Evolutionary conservation across 2,329 filamentous ascomycete species (phyloP), one percentile per base, ranked within the genome.

Genomic region (Alternaria brassicicola): DNA sequence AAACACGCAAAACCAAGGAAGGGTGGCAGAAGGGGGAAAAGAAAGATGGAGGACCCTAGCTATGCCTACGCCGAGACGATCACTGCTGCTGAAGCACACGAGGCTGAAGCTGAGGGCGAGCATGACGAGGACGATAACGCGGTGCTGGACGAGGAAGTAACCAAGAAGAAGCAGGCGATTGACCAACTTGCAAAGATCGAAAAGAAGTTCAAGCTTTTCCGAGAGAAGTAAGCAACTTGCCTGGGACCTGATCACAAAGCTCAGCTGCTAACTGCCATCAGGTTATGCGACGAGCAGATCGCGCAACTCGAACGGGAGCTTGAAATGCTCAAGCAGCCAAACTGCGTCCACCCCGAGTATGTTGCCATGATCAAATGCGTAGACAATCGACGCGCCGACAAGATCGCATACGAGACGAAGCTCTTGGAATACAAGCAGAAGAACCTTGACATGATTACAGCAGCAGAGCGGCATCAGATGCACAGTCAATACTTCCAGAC

Each of bases 401-500:
- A 92, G 78, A 81, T 96, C 50, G 86, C 88, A 62, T 86, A 91
- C 66, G 91, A 94, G 69, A 85, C 90, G 51, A 88, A 86, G 23
- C 86, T 95, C 65, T 85, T 90, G 64, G 85, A 88, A 59, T 90
- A 92, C 73, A 90, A 91, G 66, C 80, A 91, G 65, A 84, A 90
- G 72, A 87, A 91, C 2, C 83, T 96, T 28, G 70, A 76, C 66
- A 88, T 85, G 60, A 89, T 89, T 66, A 91, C 90, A 19, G 85
- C 96, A 26, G 93, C 92, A 19, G 90, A 93, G 67, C 87, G 93
- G 62, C 88, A 92, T 52, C 93, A 97, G 75, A 87, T 94, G 53
- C 91, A 96, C 78, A 90, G 90, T 59, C 93, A 97, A 71, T 98
- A 91, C 77, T 93, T 93, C 76, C 95, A 99, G 77, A 87, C 88